phyloP scores from a whole-genome alignment of 495 filamentous ascomycete species.

The Staphylotrichum longicolle region DNA sequence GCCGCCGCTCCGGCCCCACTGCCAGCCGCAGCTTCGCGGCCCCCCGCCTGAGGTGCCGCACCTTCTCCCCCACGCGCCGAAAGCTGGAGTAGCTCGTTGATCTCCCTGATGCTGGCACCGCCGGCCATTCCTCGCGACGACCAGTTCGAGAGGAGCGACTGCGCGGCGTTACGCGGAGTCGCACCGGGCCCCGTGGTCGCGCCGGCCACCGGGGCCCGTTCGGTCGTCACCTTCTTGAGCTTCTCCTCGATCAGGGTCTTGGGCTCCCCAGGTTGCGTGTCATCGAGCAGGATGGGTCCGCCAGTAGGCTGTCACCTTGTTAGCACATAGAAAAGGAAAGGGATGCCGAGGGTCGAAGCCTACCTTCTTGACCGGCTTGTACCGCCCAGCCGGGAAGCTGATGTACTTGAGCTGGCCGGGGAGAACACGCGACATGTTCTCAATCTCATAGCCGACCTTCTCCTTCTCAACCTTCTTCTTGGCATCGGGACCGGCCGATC shows the following conservation, averaged over 20 bases:
- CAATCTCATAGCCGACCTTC: constrained; percentile 90
- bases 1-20: constrained; percentile 60
- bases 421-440: constrained; percentile 95
- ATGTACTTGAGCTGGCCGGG: constrained; percentile 94
- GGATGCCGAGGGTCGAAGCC: constrained; percentile 33
- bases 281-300: constrained; percentile 85
- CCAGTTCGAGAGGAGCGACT: constrained; percentile 21
- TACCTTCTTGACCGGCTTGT: constrained; percentile 95
- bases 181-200: constrained; percentile 25
- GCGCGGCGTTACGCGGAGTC: constrained; percentile 21
- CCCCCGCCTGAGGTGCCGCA: constrained; percentile 8
- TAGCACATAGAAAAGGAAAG: constrained; percentile 35
- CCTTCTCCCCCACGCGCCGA: constrained; percentile 21
- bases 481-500: constrained; percentile 44
- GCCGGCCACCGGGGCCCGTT: constrained; percentile 56
- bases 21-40: constrained; percentile 10
- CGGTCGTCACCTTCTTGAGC: constrained; percentile 70
- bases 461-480: constrained; percentile 94
- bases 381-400: constrained; percentile 80
- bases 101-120: constrained; percentile 24
- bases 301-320: constrained; percentile 72
- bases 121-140: constrained; percentile 8
- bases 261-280: constrained; percentile 74
- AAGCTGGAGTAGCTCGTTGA: constrained; percentile 40
- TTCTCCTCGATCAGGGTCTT: constrained; percentile 83